Evolutionary conservation across 2,329 filamentous ascomycete species (phyloP), one percentile per base, ranked within the genome.

Genomic region (Pestalotiopsis sp.): DNA sequence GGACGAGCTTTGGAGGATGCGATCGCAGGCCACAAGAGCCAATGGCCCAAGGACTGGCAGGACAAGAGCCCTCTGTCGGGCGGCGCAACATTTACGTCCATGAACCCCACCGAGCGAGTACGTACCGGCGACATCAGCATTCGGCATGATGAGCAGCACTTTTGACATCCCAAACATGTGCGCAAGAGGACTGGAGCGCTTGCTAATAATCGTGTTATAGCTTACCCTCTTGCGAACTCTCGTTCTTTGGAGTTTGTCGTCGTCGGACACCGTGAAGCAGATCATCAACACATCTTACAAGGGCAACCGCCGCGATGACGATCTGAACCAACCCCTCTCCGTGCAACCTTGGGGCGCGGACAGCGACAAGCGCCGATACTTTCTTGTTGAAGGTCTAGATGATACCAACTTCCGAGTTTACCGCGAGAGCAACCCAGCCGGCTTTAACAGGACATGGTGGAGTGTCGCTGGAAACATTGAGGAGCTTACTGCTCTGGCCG

Each of bases 401-500:
- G 95, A 99, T 80, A 98, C 95, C 3, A 88, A 92, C 71, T 99
- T 99, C 80, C 90, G 96, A 71, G 88, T 99, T 59, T 99, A 99
- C 80, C 89, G 96, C 66, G 96, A 99, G 81, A 95, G 93, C 81
- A 97, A 97, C 76, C 92, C 93, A 13, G 90, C 90, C 4, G 87
- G 91, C 39, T 88, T 92, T 60, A 91, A 91, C 70, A 82, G 90
- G 70, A 94, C 93, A 27, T 99, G 96, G 96, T 94, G 93, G 88
- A 98, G 92, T 76, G 91, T 98, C 57, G 96, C 96, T 17, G 94
- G 95, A 6, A 91, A 87, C 63, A 98, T 99, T 63, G 94, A 97
- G 4, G 95, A 98, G 78, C 84, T 98, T 71, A 91, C 88, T 74
- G 84, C 82, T 4, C 83, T 98, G 64, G 92, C 91, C 5, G 89